Conservation (phyloP, 805 yeast genomes). For the Saccharomycopsis fermentans region DNA sequence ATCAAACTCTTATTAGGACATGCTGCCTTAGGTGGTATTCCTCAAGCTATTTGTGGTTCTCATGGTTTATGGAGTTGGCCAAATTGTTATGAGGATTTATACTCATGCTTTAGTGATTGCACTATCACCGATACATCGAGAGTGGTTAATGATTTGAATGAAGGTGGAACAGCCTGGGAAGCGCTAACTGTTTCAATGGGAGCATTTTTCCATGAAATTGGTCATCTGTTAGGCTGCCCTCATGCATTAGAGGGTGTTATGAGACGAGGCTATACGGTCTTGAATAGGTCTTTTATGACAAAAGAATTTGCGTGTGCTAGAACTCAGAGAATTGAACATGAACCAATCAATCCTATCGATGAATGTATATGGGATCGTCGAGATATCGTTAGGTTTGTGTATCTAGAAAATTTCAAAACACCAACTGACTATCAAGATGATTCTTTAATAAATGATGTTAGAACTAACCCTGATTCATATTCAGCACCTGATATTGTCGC, state of each 20-base stretch:
- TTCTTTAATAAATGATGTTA: conserved; percentile 22
- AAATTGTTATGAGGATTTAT: conserved; percentile 59
- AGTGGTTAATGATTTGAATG: conserved; percentile 85
- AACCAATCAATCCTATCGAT: conserved; percentile 43
- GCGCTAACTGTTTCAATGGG: conserved; percentile 79
- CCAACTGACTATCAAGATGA: conserved; percentile 53
- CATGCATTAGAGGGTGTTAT: conserved; percentile 86
- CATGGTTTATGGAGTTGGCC: conserved; percentile 94
- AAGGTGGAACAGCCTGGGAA: conserved; percentile 87
- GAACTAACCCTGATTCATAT: conserved; percentile 28
- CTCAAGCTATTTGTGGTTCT: conserved; percentile 86
- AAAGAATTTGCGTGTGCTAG: conserved; percentile 51
- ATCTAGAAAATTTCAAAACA: conserved; percentile 69
- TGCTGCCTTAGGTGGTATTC: conserved; percentile 90
- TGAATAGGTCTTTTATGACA: conserved; percentile 75
- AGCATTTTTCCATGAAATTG: conserved; percentile 92
- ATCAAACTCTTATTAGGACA: conserved; percentile 61
- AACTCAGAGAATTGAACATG: conserved; percentile 38
- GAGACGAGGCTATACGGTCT: conserved; percentile 74
- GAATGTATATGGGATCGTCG: conserved; percentile 84
- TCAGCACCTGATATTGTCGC: conserved; percentile 41
- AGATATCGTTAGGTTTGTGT: conserved; percentile 66
- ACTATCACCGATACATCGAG: conserved; percentile 50
- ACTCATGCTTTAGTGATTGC: conserved; percentile 61
- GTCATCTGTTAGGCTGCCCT: conserved; percentile 85